Base-by-base conservation (phyloP, 2,329 filamentous ascomycete genomes). In the Clonostachys solani region DNA sequence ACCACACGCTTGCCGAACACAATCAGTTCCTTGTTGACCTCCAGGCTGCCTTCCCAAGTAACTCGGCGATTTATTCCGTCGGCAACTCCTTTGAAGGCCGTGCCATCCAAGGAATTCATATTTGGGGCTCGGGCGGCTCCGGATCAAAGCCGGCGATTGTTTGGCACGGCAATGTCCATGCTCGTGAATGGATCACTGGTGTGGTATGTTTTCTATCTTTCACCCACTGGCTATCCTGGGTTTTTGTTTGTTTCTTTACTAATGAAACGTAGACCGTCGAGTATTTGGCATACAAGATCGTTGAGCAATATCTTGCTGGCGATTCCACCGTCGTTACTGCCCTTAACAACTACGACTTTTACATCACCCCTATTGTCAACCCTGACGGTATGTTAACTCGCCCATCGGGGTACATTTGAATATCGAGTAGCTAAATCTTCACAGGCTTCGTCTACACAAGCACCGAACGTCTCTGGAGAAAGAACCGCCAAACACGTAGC, bases 321-420 rank as follows among this genome's bases (percentile, higher is more conserved):
- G 64, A 69, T 41, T 54, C 61, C 5, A 56, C 60, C 8, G 63
- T 69, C 13, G 64, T 60, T 43, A 60, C 64, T 2, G 69, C 75
- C 48, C 66, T 83, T 36, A 70, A 83, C 60, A 74, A 69, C 43
- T 82, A 79, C 53, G 78, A 81, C 59, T 81, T 74, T 54, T 80
- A 76, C 60, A 73, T 81, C 58, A 67, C 76, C 45, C 73, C 73
- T 3, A 59, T 76, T 29, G 69, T 72, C 17, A 76, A 77, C 55
- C 73, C 74, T 2, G 73, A 75, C 52, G 72, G 75, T 75, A 57
- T 55, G 65, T 38, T 12, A 9, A 5, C 1, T 4, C 37, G 3
- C 6, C 16, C 3, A 37, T 29, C 12, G 19, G 40, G 7, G n/a
- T 12, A 17, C 7, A 40, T 7, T 29, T n/a, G n/a, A 9, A 12